Percentiles rank a stretch among this genome's conserved stretches.
phyloP scores from a whole-genome alignment of 768 basidiomycete genomes.

The Boletus patriciae region DNA sequence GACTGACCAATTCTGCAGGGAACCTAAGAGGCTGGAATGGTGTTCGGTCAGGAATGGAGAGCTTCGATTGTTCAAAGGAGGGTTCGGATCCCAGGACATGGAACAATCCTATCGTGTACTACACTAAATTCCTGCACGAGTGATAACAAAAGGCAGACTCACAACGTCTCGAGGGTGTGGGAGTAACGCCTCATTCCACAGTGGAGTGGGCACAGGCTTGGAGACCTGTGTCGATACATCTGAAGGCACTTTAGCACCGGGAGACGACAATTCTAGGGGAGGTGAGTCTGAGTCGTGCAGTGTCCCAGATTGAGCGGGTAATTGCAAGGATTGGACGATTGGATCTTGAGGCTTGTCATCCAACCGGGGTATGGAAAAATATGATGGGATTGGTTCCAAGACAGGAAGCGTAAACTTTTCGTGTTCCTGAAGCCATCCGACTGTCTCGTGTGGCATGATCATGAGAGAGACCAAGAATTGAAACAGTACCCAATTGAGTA shows the following conservation, averaged over 20 bases:
- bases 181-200: slow-evolving; percentile 23
- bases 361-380: slow-evolving; percentile 65
- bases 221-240: neutral
- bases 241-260: neutral
- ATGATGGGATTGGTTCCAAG: slow-evolving; percentile 43
- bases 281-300: neutral
- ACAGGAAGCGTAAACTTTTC: slow-evolving; percentile 19
- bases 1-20: slow-evolving; percentile 61
- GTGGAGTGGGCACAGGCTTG: neutral
- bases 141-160: slow-evolving; percentile 5
- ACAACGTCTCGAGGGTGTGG: slow-evolving; percentile 12
- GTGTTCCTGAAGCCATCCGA: slow-evolving; percentile 2
- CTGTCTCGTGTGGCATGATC: too few species aligned
- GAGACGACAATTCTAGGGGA: neutral
- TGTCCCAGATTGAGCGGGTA: neutral
- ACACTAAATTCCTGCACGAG: slow-evolving; percentile 3
- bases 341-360: slow-evolving; percentile 77
- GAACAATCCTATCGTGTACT: slow-evolving; percentile 41
- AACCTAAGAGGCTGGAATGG: slow-evolving; percentile 47
- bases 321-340: slow-evolving; percentile 59
- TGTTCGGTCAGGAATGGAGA: slow-evolving; percentile 74
- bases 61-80: slow-evolving; percentile 33
- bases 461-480: too few species aligned
- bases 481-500: too few species aligned
- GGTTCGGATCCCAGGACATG: slow-evolving; percentile 64